Conservation (phyloP, 2,329 filamentous ascomycete genomes). For the Lachnellula subtilissima region DNA sequence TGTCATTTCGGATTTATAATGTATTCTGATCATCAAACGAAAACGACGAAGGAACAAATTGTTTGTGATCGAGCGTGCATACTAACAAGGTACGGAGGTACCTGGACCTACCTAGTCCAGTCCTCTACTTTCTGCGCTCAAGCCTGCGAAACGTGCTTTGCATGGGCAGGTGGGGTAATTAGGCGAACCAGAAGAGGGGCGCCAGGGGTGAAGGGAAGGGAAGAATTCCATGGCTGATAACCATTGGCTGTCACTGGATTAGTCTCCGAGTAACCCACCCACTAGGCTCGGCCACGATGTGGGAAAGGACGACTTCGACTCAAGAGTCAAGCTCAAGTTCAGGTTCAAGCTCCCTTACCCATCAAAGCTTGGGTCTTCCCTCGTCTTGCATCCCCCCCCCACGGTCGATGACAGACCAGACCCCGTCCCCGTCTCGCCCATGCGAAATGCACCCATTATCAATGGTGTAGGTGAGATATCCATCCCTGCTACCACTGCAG, state of each 20-base stretch:
- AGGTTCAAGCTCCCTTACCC: no score
- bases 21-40: no score
- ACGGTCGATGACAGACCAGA: no score
- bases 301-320: neutral
- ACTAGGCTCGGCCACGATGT: neutral
- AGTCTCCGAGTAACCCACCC: neutral
- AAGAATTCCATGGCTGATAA: neutral
- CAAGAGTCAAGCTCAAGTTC: neutral
- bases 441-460: conserved; percentile 8
- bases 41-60: no score
- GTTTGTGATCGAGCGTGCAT: no score
- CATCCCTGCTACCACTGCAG: conserved; percentile 13
- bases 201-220: neutral
- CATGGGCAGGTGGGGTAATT: neutral
- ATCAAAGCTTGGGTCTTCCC: no score
- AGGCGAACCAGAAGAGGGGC: neutral
- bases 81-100: neutral
- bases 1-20: no score
- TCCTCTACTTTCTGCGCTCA: conserved; percentile 6
- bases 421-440: neutral
- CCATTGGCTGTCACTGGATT: neutral
- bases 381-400: no score
- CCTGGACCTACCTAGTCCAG: neutral
- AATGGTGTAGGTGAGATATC: neutral
- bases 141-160: conserved; percentile 1